Evolutionary conservation across 106 monocot genomes (phyloP), one percentile per base, ranked within the genome.

Genomic region (Gastrodia elata): DNA sequence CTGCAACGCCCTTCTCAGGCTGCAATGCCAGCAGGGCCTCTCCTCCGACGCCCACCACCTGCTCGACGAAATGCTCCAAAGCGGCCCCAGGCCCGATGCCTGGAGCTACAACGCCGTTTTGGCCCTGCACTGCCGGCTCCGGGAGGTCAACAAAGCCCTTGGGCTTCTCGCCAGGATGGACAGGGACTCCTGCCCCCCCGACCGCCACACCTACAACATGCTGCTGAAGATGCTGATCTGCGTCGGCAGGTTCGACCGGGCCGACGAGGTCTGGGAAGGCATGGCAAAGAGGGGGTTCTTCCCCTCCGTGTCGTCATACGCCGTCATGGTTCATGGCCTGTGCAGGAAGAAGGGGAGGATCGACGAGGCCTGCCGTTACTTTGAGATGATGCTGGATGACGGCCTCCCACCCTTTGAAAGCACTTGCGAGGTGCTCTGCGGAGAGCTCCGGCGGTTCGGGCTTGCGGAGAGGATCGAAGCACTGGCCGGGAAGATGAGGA

Each of bases 271-370:
- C 38, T 93, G 90, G 88, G 88, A 93, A 33, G 88, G 91, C 42
- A 98, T 98, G 93, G 84, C 76, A 24, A 42, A 20, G 39, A 78
- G 84, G 56, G 84, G 83, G 10, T 98, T 88, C 68, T 82, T 86
- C 42, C 97, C 93, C 0, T 75, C 81, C 5, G 87, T 83, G 0
- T 69, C 84, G 2, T 83, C 85, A 20, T 93, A 93, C 77, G 87
- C 93, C 2, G 90, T 92, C 46, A 87, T 98, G 90, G 83, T 98
- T 44, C 97, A 98, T 65, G 97, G 93, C 56, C 44, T 98, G 14
- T 90, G 86, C 68, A 86, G 78, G 77, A 98, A 84, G 79, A 93
- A 81, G 78, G 84, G 88, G 24, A 80, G 75, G 52, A 78, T 79
- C 38, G 87, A 84, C 61, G 83, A 88, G 25, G 97, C 88, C 5